Base-by-base conservation (phyloP, 2,329 filamentous ascomycete species). In the Colletotrichum simmondsii region DNA sequence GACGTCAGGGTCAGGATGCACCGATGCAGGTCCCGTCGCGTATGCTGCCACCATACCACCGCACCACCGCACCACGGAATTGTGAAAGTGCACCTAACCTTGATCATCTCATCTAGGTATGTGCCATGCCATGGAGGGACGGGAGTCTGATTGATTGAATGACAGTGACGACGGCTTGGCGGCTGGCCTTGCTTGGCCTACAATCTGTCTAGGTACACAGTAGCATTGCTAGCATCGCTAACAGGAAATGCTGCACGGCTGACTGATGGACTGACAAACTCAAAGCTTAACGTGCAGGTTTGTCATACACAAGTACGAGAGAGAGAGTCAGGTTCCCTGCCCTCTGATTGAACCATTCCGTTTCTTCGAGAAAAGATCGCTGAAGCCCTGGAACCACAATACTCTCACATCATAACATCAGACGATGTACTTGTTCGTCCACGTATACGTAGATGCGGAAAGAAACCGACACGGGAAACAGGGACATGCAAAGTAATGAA, bases 1-100 rank as follows among this genome's bases (percentile, higher is more conserved):
- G 71, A 73, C 71, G 71, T 73, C 71, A 73, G 56, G 66, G 42
- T 30, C 26, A 54, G 32, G 22, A 56, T 54, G 35, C 63, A 37
- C 28, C 28, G 28, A 22, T 30, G 11, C 26, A 52, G 26, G 19
- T 32, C 42, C 26, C 54, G 19, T 8, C 24, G 14, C 7, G 32
- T 24, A 46, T 10, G 22, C 24, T 37, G 28, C 37, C 24, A 46
- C 58, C 35, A 10, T 32, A 6, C 56, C 22, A 42, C 58, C 24
- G 16, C 22, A 12, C 56, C 22, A 42, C 58, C 35, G 16, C 35
- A 12, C 56, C 22, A n/a, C 42, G 42, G 42, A 49, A n/a, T 49
- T 49, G 42, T 49, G 42, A 49, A 49, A n/a, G 5, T 6, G 42
- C 42, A 19, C 37, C 14, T 42, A 42, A 42, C 37, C 37, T 42